Conservation (phyloP, 495 filamentous ascomycete species). For the Delitschia confertaspora region DNA sequence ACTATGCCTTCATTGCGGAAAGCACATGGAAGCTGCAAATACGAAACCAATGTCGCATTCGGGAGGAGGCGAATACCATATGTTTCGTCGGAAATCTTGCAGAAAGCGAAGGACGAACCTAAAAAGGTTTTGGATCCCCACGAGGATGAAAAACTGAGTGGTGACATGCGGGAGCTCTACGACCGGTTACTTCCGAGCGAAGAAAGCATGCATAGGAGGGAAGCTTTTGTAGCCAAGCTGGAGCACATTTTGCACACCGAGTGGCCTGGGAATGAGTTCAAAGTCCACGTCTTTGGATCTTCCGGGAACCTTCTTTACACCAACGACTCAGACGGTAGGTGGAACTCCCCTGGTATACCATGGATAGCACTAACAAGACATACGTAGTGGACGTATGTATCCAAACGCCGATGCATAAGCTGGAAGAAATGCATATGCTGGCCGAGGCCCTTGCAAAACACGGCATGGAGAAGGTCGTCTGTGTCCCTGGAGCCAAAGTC, state of each 20-base stretch:
- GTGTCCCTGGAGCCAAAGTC: conserved; percentile 87
- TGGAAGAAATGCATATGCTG: conserved; percentile 81
- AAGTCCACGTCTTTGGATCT: conserved; percentile 90
- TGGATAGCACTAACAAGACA: conserved; percentile 3
- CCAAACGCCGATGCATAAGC: conserved; percentile 72
- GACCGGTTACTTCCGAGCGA: conserved; percentile 73
- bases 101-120: conserved; percentile 53
- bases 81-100: conserved; percentile 61
- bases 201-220: conserved; percentile 66
- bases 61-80: conserved; percentile 85
- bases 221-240: conserved; percentile 71
- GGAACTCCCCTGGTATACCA: conserved; percentile 25
- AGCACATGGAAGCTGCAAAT: conserved; percentile 59
- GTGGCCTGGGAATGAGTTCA: conserved; percentile 86
- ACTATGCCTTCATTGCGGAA: conserved; percentile 55
- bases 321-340: conserved; percentile 89
- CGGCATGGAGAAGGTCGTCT: conserved; percentile 93
- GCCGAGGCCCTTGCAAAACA: conserved; percentile 74
- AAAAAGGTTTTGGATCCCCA: conserved; percentile 60
- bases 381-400: conserved; percentile 89
- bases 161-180: conserved; percentile 76
- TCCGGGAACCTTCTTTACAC: conserved; percentile 93
- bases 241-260: conserved; percentile 76
- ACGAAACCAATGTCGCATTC: conserved; percentile 66
- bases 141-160: conserved; percentile 68